phyloP scores from a whole-genome alignment of 2,329 filamentous ascomycete species.

The Pseudogymnoascus sp. region DNA sequence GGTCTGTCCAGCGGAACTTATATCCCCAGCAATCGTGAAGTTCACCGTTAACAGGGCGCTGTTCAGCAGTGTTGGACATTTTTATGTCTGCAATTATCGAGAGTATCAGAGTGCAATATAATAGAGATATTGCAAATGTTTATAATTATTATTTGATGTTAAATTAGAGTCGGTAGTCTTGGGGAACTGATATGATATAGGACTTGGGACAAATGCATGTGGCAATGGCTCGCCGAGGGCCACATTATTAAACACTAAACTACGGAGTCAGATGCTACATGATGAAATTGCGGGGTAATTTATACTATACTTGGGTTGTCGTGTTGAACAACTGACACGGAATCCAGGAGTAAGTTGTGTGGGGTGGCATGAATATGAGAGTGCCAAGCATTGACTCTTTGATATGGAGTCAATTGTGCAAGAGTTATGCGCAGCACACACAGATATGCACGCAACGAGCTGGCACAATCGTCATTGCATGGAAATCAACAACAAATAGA shows the following conservation, averaged over 20 bases:
- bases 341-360: background rate
- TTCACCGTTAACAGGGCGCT: background rate
- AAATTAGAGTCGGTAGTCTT: background rate
- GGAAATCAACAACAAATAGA: background rate
- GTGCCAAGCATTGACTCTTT: background rate
- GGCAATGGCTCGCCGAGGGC: background rate
- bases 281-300: background rate
- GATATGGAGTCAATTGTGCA: background rate
- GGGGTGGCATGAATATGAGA: background rate
- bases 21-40: slow-evolving; percentile 47
- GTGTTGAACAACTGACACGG: background rate
- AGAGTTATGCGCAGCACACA: background rate
- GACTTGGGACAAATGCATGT: background rate
- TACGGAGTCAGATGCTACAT: background rate
- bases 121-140: background rate
- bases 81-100: background rate
- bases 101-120: background rate
- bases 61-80: background rate
- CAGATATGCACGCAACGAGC: background rate
- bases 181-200: background rate
- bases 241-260: background rate
- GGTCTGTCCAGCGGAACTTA: slow-evolving; percentile 58
- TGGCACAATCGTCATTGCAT: background rate
- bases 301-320: background rate
- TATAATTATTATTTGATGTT: background rate